Conservation (phyloP, 1,139 yeast species). For the Suhomyces atakaporum region DNA sequence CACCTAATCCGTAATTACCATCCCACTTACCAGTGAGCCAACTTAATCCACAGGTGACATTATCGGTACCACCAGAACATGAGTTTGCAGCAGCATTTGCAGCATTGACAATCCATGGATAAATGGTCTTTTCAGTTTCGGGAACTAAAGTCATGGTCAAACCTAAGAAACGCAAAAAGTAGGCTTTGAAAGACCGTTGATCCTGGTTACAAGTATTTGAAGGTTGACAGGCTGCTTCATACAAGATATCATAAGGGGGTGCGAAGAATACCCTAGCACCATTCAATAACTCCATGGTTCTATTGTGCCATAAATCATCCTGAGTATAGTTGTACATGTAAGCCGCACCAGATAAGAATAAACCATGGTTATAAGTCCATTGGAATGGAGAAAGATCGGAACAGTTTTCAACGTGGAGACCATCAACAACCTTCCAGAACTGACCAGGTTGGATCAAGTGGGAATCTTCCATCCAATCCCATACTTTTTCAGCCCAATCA, state of each 20-base stretch:
- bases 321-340: constrained; percentile 67
- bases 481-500: constrained; percentile 64
- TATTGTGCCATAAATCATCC: constrained; percentile 56
- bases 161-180: constrained; percentile 67
- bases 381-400: constrained; percentile 50
- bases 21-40: constrained; percentile 64
- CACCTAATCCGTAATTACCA: constrained; percentile 71
- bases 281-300: constrained; percentile 51
- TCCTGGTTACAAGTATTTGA: constrained; percentile 63
- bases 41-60: constrained; percentile 73
- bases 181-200: constrained; percentile 76
- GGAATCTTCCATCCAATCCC: constrained; percentile 66
- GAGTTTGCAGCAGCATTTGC: constrained; percentile 65
- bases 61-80: constrained; percentile 73
- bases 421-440: constrained; percentile 58
- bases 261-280: constrained; percentile 53
- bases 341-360: constrained; percentile 70
- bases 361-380: constrained; percentile 85
- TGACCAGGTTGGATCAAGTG: constrained; percentile 46
- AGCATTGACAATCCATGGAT: constrained; percentile 39
- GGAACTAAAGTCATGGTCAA: constrained; percentile 61
- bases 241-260: constrained; percentile 41
- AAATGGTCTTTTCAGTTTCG: constrained; percentile 41
- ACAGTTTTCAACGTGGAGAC: constrained; percentile 68
- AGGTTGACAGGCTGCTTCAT: constrained; percentile 65